Evolutionary conservation across 78 protist genomes (phyloP).

Genomic region (Trichosphaerium sp.): DNA sequence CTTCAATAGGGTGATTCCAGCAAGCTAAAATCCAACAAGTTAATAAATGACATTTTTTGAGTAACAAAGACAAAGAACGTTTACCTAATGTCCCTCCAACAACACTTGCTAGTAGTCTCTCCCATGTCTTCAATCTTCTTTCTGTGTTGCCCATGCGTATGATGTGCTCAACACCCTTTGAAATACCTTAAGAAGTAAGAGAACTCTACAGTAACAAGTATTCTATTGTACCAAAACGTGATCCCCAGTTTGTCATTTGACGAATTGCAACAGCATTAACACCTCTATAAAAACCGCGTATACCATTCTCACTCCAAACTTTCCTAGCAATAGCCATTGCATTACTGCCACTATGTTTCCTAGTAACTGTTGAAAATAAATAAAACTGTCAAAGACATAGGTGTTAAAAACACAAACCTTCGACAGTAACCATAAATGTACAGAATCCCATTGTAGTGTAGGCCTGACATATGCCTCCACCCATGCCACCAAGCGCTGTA

Average conservation of each 20-base stretch:
- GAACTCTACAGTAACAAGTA: neutral
- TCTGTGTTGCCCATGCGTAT: neutral
- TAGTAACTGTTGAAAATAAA: no score
- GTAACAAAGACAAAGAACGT: no score
- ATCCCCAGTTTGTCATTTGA: constrained; percentile 28
- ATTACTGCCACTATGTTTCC: neutral
- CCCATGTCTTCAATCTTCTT: neutral
- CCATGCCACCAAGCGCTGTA: no score
- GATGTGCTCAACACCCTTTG: no score
- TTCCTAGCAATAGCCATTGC: constrained; percentile 1
- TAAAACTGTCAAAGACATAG: no score
- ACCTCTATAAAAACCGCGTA: constrained; percentile 3
- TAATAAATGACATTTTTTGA: neutral
- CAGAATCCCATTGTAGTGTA: constrained; percentile 18
- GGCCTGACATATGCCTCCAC: constrained; percentile 11
- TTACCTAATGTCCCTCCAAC: constrained; percentile 19
- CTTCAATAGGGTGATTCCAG: constrained; percentile 9
- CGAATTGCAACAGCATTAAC: constrained; percentile 12
- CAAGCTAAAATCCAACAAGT: no score
- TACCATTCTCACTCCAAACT: neutral
- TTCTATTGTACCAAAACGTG: constrained; percentile 9
- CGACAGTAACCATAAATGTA: constrained; percentile 21
- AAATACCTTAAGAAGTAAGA: no score
- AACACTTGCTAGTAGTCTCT: neutral
- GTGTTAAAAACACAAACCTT: no score